Evolutionary conservation across 345 rosid genomes (phyloP), one percentile per base, ranked within the genome.

Genomic region (Gossypium australe): DNA sequence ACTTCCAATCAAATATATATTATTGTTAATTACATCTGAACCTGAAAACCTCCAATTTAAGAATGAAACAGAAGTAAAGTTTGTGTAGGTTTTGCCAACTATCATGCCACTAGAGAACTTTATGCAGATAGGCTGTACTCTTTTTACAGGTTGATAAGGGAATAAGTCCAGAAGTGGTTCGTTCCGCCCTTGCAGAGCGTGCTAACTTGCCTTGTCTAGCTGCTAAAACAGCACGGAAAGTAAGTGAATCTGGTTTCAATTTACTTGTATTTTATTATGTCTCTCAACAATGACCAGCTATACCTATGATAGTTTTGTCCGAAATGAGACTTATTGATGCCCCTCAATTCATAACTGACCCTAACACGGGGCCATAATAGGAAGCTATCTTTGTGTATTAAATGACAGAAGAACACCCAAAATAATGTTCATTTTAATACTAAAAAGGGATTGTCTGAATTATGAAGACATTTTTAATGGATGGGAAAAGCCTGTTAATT

Each of bases 171-270:
- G 97, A 94, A 85, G 85, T 92, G 48, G 97, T 94, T 71, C 94
- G 97, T 72, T 87, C 97, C 78, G 87, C 90, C 80, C 93, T 92
- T 44, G 82, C 90, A 69, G 97, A 94, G 82, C 97, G 95, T 66
- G 94, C 87, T 57, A 87, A 83, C 62, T 55, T 83, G 68, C 97
- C 98, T 79, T 88, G 88, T 87, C 89, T 94, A 16, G 98, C 98
- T 13, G 90, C 97, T 51, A 88, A 83, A 66, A 91, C 97, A 17
- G 95, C 92, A 70, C 76, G 77, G 68, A 84, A 87, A 86, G 98
- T 94, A 83, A 85, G 82, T 78, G 79, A 17, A 63, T 41, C 52
- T 29, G 7, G 13, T 75, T 71, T 11, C n/a, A 56, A 27, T 69
- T 77, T 34, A 57, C 56, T 53, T 49, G 38, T 72, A 38, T 67